phyloP scores from a whole-genome alignment of 2,329 filamentous ascomycete species.

The Cercospora canescens region DNA sequence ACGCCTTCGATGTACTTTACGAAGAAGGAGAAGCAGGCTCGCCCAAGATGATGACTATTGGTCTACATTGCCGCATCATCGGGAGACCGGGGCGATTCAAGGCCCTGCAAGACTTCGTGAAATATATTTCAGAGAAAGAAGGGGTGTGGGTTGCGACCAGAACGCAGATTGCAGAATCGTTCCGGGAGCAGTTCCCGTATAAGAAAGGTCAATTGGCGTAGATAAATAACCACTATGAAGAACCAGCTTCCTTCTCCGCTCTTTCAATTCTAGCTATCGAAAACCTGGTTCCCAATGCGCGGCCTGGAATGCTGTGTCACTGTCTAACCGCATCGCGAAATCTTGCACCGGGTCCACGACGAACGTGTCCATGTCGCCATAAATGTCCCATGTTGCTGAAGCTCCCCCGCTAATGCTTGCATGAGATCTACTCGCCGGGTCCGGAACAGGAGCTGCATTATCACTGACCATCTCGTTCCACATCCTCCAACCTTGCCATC shows the following conservation, averaged over 20 bases:
- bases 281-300: too few relatives aligned
- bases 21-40: constrained; percentile 51
- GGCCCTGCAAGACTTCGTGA: constrained; percentile 54
- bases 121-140: constrained; percentile 55
- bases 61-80: constrained; percentile 55
- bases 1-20: constrained; percentile 57
- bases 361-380: background rate
- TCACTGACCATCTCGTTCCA: background rate
- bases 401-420: background rate
- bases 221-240: too few relatives aligned
- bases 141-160: constrained; percentile 57
- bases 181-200: constrained; percentile 51
- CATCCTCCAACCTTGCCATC: background rate
- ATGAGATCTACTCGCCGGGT: background rate
- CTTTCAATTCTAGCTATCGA: too few relatives aligned
- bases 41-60: constrained; percentile 61
- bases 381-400: background rate
- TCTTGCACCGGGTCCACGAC: background rate
- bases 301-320: background rate
- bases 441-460: background rate
- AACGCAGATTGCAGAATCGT: constrained; percentile 54
- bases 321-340: background rate
- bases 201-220: constrained; percentile 32
- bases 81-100: constrained; percentile 54
- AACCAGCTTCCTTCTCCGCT: background rate